Evolutionary conservation across 768 basidiomycete species (phyloP), one percentile per base, ranked within the genome.

Genomic region (Suillus brevipes): DNA sequence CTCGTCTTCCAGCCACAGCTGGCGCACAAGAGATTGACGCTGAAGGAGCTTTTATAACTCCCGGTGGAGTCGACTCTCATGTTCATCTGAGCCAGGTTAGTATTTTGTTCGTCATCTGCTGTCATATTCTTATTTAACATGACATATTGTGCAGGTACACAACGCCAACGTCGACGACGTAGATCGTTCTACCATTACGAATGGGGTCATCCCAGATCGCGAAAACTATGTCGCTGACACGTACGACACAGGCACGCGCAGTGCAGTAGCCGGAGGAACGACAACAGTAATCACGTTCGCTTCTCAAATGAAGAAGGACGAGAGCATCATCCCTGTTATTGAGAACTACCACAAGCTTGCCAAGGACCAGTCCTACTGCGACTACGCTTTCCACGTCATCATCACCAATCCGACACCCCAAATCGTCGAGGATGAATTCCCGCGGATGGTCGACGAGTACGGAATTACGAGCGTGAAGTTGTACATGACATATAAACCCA

Each of bases 261-360:
- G 71, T 37, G 76, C 76, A 2, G 65, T 74, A 18, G 64, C 67
- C 50, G 78, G 78, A 20, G 78, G 78, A 6, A 73, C 73, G 0
- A 79, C 78, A 3, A 77, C 75, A n/a, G 70, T 79, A 36, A 63
- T 79, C 12, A 76, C 78, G 9, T 79, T 79, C 56, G 78, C 78
- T 6, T 73, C 74, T 0, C 78, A 79, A 67, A 52, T 65, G 55
- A 65, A 69, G 52, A 42, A 38, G 9, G 71, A 71, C 20, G 37
- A 43, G 18, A 74, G 67, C 34, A 63, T 74, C 47, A 68, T 68
- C 13, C 64, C 66, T 5, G 77, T 76, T 9, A 73, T 78, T 14
- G 72, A 76, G 37, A 74, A 71, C 13, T 79, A 79, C 49, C 73
- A 78, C 64, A 65, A 70, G 28, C 70, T 74, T 1, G 73, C 78